Conservation (phyloP, 2,329 filamentous ascomycete species). For the Penicillium sp. region DNA sequence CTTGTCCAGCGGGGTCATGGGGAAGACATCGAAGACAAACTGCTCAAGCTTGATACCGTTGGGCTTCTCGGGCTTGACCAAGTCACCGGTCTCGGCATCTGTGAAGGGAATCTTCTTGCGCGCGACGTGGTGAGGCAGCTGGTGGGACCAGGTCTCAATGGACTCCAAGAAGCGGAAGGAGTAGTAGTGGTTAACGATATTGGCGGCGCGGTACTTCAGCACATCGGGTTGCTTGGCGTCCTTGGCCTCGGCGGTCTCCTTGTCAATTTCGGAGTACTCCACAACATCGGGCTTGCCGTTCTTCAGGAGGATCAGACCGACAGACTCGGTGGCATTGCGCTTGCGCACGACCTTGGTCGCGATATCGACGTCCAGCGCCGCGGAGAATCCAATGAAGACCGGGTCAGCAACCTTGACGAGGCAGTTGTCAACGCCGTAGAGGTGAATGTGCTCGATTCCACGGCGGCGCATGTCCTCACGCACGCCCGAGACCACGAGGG, state of each 20-base stretch:
- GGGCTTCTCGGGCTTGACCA: conserved; percentile 86
- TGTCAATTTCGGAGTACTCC: conserved; percentile 96
- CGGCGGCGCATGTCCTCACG: conserved; percentile 85
- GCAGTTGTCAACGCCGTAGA: conserved; percentile 99
- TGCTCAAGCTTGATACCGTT: conserved; percentile 99
- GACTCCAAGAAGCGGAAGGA: conserved; percentile 88
- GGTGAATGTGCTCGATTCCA: conserved; percentile 91
- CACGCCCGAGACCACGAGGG: conserved; percentile 76
- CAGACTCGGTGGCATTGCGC: conserved; percentile 92
- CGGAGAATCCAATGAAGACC: conserved; percentile 90
- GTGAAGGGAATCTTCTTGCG: conserved; percentile 96
- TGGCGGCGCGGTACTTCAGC: conserved; percentile 94
- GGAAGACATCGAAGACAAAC: conserved; percentile 98
- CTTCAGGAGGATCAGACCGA: conserved; percentile 91
- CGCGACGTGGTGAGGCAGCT: conserved; percentile 91
- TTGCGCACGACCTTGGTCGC: conserved; percentile 99
- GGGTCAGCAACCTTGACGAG: conserved; percentile 98
- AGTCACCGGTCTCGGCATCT: conserved; percentile 73
- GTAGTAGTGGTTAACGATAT: conserved; percentile 99
- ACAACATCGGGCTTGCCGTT: conserved; percentile 96
- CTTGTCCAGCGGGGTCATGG: conserved; percentile 77
- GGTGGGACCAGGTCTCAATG: conserved; percentile 82
- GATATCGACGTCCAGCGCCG: conserved; percentile 85
- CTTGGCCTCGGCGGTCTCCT: conserved; percentile 81
- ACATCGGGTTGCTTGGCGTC: conserved; percentile 78